Percentiles rank a stretch among this genome's conserved stretches.
Conservation (phyloP, 306 rosid genomes). For the Sesbania bispinosa region DNA sequence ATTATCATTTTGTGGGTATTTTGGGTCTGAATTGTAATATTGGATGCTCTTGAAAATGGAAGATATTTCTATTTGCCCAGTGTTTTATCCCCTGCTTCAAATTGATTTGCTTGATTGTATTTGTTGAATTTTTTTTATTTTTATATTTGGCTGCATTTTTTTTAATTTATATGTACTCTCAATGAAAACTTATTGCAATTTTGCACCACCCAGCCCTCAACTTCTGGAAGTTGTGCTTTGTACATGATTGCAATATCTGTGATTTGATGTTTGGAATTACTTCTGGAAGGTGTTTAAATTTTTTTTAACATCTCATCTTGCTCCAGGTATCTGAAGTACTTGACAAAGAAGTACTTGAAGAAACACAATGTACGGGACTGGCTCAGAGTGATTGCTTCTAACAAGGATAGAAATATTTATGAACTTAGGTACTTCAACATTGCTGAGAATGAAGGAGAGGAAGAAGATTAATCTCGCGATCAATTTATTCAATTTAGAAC, state of each 20-base stretch:
- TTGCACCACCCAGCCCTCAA: not conserved
- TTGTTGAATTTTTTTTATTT: not conserved
- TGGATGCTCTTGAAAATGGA: not conserved
- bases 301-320: not conserved
- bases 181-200: too few species aligned
- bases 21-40: not conserved
- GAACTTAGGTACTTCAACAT: slow-evolving; percentile 37
- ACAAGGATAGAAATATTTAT: slow-evolving; percentile 34
- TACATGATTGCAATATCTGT: not conserved
- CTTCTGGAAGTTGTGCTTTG: not conserved
- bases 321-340: slow-evolving; percentile 27
- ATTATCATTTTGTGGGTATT: not conserved
- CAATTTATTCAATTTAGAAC: not conserved
- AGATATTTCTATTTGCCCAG: not conserved
- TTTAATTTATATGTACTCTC: too few species aligned
- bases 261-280: not conserved
- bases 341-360: slow-evolving; percentile 35
- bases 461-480: slow-evolving; percentile 19
- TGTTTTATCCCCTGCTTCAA: not conserved
- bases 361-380: slow-evolving; percentile 32
- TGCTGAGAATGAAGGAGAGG: slow-evolving; percentile 40
- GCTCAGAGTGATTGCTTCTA: slow-evolving; percentile 35
- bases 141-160: not conserved
- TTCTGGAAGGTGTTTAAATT: not conserved
- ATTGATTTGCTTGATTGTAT: not conserved